phyloP scores from a whole-genome alignment of 2,329 filamentous ascomycete genomes.

The Arthrobotrys musiformis region DNA sequence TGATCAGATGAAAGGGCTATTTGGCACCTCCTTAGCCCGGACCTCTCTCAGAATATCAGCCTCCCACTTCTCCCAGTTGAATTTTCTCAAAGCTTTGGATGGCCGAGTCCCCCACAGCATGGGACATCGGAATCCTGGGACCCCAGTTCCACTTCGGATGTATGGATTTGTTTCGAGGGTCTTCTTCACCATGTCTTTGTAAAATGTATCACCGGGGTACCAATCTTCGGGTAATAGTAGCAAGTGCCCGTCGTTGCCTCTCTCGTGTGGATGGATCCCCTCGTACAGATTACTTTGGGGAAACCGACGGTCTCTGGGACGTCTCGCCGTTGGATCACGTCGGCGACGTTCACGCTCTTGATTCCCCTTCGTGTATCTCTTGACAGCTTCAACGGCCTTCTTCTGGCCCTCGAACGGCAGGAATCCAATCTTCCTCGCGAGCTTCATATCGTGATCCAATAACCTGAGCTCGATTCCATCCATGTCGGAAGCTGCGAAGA shows the following conservation, averaged over 20 bases:
- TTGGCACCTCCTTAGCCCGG: too few relatives aligned
- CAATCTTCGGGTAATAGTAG: too few relatives aligned
- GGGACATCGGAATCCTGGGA: neutral
- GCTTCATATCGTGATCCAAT: slow-evolving; percentile 9
- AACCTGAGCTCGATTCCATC: neutral
- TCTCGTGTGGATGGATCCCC: too few relatives aligned
- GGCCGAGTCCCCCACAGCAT: neutral
- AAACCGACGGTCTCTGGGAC: too few relatives aligned
- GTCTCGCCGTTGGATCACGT: too few relatives aligned
- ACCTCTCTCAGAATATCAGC: neutral
- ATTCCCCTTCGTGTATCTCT: neutral
- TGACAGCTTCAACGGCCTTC: neutral
- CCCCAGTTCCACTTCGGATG: neutral
- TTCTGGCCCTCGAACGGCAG: slow-evolving; percentile 6
- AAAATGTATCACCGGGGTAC: too few relatives aligned
- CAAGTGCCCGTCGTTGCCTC: too few relatives aligned
- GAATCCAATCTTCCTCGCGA: slow-evolving; percentile 35
- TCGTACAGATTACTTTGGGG: too few relatives aligned
- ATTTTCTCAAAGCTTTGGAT: neutral
- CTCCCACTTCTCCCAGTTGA: slow-evolving; percentile 22
- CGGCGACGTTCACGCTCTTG: neutral
- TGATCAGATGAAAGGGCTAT: too few relatives aligned
- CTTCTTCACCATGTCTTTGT: too few relatives aligned
- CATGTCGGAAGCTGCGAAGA: slow-evolving; percentile 13
- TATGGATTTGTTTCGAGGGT: neutral